These are phyloP conservation scores for Cercospora beticola DNA, from an alignment of 2,329 filamentous ascomycete species.

Conservation along the genomic window DNA sequence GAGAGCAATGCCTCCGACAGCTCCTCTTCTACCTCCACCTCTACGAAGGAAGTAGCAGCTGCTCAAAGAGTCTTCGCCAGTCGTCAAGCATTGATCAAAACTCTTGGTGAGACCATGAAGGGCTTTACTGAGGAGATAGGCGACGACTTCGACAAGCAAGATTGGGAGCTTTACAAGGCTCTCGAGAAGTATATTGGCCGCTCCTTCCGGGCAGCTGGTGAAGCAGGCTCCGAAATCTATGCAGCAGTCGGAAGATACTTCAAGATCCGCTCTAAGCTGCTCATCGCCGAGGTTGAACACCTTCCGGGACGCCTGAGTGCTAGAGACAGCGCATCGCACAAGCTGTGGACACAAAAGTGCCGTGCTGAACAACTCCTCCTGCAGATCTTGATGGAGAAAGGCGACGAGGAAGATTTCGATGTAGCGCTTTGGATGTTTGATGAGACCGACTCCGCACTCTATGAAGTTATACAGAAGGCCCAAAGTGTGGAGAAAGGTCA, in stretches of 20 bases:
- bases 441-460: not conserved
- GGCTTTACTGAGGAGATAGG: not conserved
- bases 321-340: not conserved
- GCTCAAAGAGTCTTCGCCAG: not conserved
- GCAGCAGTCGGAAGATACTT: not conserved
- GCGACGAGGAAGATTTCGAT: not conserved
- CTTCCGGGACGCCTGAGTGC: not conserved
- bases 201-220: not conserved
- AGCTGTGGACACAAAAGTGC: not conserved
- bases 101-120: not conserved
- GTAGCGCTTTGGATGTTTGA: not conserved
- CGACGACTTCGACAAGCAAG: not conserved
- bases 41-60: not conserved
- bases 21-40: not conserved
- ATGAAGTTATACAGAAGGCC: not conserved
- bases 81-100: not conserved
- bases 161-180: not conserved
- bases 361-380: not conserved
- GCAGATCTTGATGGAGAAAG: not conserved
- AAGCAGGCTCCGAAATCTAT: not conserved
- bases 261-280: not conserved
- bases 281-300: not conserved
- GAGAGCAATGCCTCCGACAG: not conserved
- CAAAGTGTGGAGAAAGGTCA: not conserved
- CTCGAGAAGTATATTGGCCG: not conserved